Conservation (phyloP, 331 rosid genomes). For the Malus hybrid region DNA sequence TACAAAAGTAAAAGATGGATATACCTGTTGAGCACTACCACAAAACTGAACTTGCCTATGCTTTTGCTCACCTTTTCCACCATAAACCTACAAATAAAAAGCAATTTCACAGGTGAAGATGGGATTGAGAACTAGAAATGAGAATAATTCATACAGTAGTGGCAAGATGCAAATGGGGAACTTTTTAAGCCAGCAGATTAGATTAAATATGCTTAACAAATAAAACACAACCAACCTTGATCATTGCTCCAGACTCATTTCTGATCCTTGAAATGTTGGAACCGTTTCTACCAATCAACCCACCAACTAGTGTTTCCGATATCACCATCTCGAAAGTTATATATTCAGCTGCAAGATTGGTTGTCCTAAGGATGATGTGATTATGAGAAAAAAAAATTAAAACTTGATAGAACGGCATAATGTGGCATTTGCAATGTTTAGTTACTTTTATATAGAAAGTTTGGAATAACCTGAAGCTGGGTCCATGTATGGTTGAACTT, state of each 20-base stretch:
- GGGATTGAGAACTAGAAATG: neutral
- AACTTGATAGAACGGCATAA: conserved; percentile 48
- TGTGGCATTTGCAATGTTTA: conserved; percentile 30
- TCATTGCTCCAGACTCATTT: conserved; percentile 85
- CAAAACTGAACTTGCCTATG: conserved; percentile 87
- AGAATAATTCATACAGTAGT: neutral
- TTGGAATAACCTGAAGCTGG: conserved; percentile 85
- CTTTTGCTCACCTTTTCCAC: conserved; percentile 86
- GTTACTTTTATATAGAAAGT: conserved; percentile 34
- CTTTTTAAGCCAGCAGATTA: neutral
- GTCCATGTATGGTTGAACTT: conserved; percentile 43
- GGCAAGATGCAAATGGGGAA: neutral
- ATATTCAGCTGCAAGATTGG: conserved; percentile 99
- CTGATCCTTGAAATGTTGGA: conserved; percentile 90
- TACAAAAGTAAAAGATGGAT: neutral
- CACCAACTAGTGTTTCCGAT: conserved; percentile 93
- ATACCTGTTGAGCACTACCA: conserved; percentile 82
- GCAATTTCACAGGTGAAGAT: neutral
- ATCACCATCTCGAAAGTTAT: conserved; percentile 90
- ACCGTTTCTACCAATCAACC: conserved; percentile 81
- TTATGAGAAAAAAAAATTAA: conserved; percentile 72
- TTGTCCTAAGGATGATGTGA: conserved; percentile 99
- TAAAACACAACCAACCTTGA: conserved; percentile 53
- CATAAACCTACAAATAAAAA: conserved; percentile 60
- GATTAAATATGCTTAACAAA: neutral